phyloP scores from a whole-genome alignment of 768 basidiomycete genomes.

The Harrya chromipes region DNA sequence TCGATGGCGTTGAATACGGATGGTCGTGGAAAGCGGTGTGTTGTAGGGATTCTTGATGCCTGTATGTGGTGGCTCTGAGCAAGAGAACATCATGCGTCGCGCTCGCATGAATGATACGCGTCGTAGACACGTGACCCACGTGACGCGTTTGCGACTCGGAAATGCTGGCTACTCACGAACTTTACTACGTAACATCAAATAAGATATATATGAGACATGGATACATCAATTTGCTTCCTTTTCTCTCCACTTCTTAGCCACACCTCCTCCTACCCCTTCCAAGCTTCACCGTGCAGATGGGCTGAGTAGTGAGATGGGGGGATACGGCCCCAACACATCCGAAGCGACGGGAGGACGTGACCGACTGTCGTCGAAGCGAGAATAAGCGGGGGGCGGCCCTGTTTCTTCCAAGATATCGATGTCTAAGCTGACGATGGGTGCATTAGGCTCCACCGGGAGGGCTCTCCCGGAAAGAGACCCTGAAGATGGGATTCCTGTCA shows the following conservation, averaged over 20 bases:
- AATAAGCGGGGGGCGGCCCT: constrained; percentile 22
- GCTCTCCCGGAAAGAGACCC: not conserved
- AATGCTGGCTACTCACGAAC: no score
- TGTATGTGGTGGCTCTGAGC: not conserved
- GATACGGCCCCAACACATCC: constrained; percentile 21
- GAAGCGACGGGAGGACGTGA: constrained; percentile 6
- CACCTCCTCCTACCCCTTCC: no score
- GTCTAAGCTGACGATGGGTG: constrained; percentile 1
- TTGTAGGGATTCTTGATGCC: no score
- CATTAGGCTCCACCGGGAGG: not conserved
- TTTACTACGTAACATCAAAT: not conserved
- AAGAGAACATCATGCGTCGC: not conserved
- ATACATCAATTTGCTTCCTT: not conserved
- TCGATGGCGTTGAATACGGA: not conserved
- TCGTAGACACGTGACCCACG: constrained; percentile 13
- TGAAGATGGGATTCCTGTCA: constrained; percentile 15
- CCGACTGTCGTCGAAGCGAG: constrained; percentile 22
- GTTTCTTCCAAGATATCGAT: constrained; percentile 1
- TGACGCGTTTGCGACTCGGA: constrained; percentile 3
- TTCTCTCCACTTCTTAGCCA: no score
- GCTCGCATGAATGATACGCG: constrained; percentile 4
- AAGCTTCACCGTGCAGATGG: not conserved
- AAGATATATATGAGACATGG: not conserved
- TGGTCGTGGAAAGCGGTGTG: not conserved
- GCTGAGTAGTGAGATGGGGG: constrained; percentile 13